Conservation (phyloP, 2,329 filamentous ascomycete genomes). For the Amesomyces nigricolor region DNA sequence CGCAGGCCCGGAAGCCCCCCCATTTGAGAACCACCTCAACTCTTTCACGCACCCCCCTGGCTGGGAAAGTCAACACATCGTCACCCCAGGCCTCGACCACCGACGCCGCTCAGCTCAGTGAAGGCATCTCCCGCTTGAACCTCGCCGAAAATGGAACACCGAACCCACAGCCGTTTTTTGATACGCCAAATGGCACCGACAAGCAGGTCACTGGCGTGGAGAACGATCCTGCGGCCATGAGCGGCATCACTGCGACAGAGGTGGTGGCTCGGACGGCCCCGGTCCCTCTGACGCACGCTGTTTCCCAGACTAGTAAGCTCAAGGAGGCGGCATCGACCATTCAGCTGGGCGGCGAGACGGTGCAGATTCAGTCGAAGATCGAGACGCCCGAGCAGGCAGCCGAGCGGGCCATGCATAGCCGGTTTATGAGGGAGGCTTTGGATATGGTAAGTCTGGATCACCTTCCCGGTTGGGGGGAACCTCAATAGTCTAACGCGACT, state of each 20-base stretch:
- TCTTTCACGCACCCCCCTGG: constrained; percentile 13
- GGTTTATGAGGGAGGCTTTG: constrained; percentile 80
- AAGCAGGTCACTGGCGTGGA: not conserved
- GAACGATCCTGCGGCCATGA: not conserved
- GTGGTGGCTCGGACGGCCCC: constrained; percentile 19
- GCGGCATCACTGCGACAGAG: constrained; percentile 1
- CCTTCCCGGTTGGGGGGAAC: not conserved
- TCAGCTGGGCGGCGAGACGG: constrained; percentile 11
- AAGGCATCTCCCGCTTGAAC: constrained; percentile 8
- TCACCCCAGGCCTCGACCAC: not conserved
- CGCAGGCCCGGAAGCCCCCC: constrained; percentile 6
- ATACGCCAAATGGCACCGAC: not conserved
- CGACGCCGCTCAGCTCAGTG: constrained; percentile 3
- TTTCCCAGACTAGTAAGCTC: constrained; percentile 24
- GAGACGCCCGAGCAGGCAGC: constrained; percentile 26
- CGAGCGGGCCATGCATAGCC: constrained; percentile 42
- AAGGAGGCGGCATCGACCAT: constrained; percentile 18
- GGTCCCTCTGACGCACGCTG: constrained; percentile 17
- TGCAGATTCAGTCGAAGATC: constrained; percentile 13
- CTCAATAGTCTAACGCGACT: not conserved
- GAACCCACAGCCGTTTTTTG: too few species aligned
- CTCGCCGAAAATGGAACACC: not conserved
- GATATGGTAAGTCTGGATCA: constrained; percentile 59
- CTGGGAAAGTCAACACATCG: constrained; percentile 15
- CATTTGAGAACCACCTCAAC: constrained; percentile 18